phyloP scores from a whole-genome alignment of 2,329 filamentous ascomycete species.

The Pseudodiploospora longispora region DNA sequence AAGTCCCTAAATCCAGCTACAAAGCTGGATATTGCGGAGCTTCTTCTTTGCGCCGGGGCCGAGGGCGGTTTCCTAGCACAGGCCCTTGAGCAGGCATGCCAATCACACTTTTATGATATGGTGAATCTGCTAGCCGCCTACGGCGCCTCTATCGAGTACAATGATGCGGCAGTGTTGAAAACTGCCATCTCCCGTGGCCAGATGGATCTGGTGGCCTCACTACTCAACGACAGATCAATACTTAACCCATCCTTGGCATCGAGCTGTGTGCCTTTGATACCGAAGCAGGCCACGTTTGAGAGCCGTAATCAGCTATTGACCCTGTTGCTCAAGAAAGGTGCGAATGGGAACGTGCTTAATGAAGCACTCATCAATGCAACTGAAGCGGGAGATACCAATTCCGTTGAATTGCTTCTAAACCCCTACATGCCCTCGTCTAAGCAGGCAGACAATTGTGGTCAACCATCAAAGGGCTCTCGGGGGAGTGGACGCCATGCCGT shows the following conservation, averaged over 20 bases:
- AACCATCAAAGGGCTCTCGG: slow-evolving; percentile 17
- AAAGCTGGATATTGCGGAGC: slow-evolving; percentile 44
- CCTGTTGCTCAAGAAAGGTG: slow-evolving; percentile 42
- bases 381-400: slow-evolving; percentile 38
- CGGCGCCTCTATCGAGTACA: slow-evolving; percentile 47
- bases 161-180: slow-evolving; percentile 42
- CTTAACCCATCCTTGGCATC: slow-evolving; percentile 40
- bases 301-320: slow-evolving; percentile 36
- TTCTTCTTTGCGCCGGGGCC: slow-evolving; percentile 51
- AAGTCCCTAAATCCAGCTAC: slow-evolving; percentile 38
- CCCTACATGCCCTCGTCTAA: slow-evolving; percentile 31
- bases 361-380: slow-evolving; percentile 44
- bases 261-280: slow-evolving; percentile 40
- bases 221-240: slow-evolving; percentile 36
- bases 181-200: slow-evolving; percentile 38
- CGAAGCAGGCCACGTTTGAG: slow-evolving; percentile 37
- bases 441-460: neutral
- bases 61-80: slow-evolving; percentile 40
- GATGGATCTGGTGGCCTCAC: slow-evolving; percentile 35
- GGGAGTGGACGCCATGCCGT: slow-evolving; percentile 33
- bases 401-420: slow-evolving; percentile 41
- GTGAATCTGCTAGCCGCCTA: slow-evolving; percentile 43
- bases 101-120: slow-evolving; percentile 45
- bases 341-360: slow-evolving; percentile 36
- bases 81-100: slow-evolving; percentile 40